Base-by-base conservation (phyloP, 108 stramenopile genomes). In the Nitzschia inconspicua region DNA sequence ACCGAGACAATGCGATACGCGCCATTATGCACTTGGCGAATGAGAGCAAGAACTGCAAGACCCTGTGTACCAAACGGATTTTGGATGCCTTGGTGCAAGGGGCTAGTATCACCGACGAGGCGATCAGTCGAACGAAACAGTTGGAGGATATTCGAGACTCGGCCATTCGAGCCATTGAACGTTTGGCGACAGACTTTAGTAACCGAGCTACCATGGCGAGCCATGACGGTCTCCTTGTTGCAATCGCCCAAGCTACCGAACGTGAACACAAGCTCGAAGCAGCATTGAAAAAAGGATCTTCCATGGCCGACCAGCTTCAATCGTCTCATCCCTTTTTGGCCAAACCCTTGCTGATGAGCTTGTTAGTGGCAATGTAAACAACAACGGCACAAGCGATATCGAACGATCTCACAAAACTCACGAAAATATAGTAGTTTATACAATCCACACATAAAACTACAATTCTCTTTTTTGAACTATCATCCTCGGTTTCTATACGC, bases 21-120 rank as follows among this genome's bases (percentile, higher is more conserved):
- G 90, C 90, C 30, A 63, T 92, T 3, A 88, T 85, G 73, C 90
- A 92, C 53, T 63, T 92, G 31, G 80, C 84, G 13, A 92, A 92
- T 44, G 90, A 92, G 48, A 66, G 63, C 32, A 68, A 51, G 36
- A 92, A 88, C 70, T 76, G 84, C 44, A 70, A 64, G 35, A 19
- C 57, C 5, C 80, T 92, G 73, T 86, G 87, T 77, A 84, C 68
- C 44, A 65, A 75, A 43, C 57, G 47, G 19, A 52, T 92, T 23
- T 66, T 92, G 27, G 70, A 84, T 10, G 90, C 90, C 3, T 67
- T 92, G 37, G 81, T 88, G 14, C 56, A 69, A 48, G 80, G 81
- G 1, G 83, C 83, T 7, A 66, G 64, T 20, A 40, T 80, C 19
- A 62, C 58, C 8, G 73, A 53, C 20, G 47, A 55, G 6, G 54